A percentile compares a stretch with the other conserved stretches of the same genome.
phyloP scores from a whole-genome alignment of 2,329 filamentous ascomycete species.

The Microascus cirrosus region DNA sequence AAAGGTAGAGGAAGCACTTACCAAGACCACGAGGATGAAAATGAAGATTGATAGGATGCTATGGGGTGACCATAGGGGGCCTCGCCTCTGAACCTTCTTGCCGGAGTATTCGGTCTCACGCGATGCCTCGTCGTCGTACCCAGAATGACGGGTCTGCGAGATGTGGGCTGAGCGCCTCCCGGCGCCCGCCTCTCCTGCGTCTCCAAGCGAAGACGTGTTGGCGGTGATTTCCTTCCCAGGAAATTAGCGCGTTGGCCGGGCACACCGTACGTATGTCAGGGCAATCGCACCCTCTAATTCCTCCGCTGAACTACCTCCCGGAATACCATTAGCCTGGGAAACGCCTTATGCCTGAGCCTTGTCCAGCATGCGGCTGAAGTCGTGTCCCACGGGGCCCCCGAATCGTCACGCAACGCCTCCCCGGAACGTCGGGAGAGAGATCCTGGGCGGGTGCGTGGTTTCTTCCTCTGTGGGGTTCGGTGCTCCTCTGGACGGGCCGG shows the following conservation, averaged over 20 bases:
- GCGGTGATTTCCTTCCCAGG: not conserved
- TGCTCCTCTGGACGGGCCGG: not conserved
- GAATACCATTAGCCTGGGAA: too few relatives aligned
- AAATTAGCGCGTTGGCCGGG: not conserved
- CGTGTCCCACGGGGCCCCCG: not conserved
- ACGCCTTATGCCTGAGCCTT: not conserved
- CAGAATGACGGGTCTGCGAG: not conserved
- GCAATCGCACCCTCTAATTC: not conserved
- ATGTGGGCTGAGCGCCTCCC: not conserved
- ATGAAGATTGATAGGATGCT: not conserved
- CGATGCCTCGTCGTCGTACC: not conserved
- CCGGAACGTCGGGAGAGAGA: not conserved
- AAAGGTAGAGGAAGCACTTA: not conserved
- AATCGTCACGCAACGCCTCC: not conserved
- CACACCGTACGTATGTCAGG: too few relatives aligned
- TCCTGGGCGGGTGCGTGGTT: not conserved
- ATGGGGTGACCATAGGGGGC: not conserved
- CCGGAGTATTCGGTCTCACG: not conserved
- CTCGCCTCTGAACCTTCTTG: not conserved
- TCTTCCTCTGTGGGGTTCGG: not conserved
- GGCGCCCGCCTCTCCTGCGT: not conserved
- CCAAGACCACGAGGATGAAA: constrained; percentile 1
- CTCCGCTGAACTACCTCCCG: not conserved
- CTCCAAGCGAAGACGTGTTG: not conserved
- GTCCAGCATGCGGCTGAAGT: not conserved